Evolutionary conservation across 2,329 filamentous ascomycete genomes (phyloP), one percentile per base, ranked within the genome.

Genomic region (Cryphonectria naterciae): DNA sequence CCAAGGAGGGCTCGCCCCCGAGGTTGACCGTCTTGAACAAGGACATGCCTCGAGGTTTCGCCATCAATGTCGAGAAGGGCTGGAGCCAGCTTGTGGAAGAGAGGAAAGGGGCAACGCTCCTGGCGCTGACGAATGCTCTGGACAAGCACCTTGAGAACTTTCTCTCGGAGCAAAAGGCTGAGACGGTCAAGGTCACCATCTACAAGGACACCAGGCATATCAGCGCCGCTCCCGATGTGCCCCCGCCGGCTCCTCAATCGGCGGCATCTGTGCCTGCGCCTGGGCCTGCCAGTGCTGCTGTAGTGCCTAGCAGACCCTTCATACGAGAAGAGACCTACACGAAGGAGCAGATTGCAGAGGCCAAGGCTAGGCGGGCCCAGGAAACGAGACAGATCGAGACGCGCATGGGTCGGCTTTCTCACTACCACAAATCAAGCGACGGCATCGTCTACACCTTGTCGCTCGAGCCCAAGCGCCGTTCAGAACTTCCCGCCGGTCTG

Each of bases 331-430:
- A 83, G 60, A 84, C 82, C 2, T 91, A 87, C 76, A 87, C 88
- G 0, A 80, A 80, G 49, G 87, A 90, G 63, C 85, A 94, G 77
- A 89, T 88, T 70, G 81, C 82, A 4, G 83, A 86, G 71, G 93
- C 93, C 43, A 88, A 88, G 76, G 85, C 86, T 56, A 86, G 87
- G 68, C 85, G 93, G 72, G 87, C 89, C 28, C 83, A 86, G 64
- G 92, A 95, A 77, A 87, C 88, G 35, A 87, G 90, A 52, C 92
- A 94, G 76, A 85, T 96, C 0, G 92, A 95, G 81, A 87, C 92
- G 39, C 88, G 93, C 43, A 89, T 96, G 84, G 88, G 91, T 22
- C 86, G 91, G 74, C 78, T 92, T 65, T 85, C 89, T 1, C 80
- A 88, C 49, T 96, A 92, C 77, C 87, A 89, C 41, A 92, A 91